Evolutionary conservation across 495 filamentous ascomycete genomes (phyloP).

Genomic region (Aspergillus ellipticus): DNA sequence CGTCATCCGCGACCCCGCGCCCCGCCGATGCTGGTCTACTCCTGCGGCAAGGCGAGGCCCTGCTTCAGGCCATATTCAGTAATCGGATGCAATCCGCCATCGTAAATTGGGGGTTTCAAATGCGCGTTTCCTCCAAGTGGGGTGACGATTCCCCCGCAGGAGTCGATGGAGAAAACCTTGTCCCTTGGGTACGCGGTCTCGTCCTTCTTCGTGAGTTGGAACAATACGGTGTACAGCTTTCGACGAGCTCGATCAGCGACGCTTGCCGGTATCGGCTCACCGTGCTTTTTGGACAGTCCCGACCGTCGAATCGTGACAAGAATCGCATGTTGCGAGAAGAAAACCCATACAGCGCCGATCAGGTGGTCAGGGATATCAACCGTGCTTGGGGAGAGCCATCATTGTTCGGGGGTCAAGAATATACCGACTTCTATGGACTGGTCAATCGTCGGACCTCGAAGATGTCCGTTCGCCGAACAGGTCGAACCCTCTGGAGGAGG

Average conservation of each 20-base stretch:
- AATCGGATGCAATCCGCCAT: constrained; percentile 47
- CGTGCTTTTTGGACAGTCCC: constrained; percentile 43
- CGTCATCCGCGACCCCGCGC: not conserved
- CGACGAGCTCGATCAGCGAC: constrained; percentile 28
- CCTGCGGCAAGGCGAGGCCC: constrained; percentile 3
- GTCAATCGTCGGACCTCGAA: constrained; percentile 25
- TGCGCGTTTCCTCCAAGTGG: constrained; percentile 23
- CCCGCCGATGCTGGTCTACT: not conserved
- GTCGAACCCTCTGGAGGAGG: not conserved
- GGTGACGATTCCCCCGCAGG: constrained; percentile 9
- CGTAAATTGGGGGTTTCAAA: constrained; percentile 57
- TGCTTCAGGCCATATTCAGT: constrained; percentile 44
- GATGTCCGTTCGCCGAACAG: constrained; percentile 7
- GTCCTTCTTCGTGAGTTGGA: constrained; percentile 47
- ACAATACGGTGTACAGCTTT: constrained; percentile 43
- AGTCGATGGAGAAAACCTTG: constrained; percentile 13
- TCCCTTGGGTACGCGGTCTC: constrained; percentile 49
- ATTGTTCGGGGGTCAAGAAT: constrained; percentile 24
- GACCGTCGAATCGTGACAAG: constrained; percentile 24
- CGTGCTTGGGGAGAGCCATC: constrained; percentile 32
- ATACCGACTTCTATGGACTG: constrained; percentile 11
- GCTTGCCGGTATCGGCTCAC: constrained; percentile 48
- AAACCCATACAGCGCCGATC: constrained; percentile 32
- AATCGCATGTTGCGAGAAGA: constrained; percentile 35
- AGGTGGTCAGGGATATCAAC: constrained; percentile 29